A percentile compares a stretch with the other conserved stretches of the same genome.
Evolutionary conservation across 2,329 filamentous ascomycete genomes (phyloP).

Genomic region (Cadophora malorum): DNA sequence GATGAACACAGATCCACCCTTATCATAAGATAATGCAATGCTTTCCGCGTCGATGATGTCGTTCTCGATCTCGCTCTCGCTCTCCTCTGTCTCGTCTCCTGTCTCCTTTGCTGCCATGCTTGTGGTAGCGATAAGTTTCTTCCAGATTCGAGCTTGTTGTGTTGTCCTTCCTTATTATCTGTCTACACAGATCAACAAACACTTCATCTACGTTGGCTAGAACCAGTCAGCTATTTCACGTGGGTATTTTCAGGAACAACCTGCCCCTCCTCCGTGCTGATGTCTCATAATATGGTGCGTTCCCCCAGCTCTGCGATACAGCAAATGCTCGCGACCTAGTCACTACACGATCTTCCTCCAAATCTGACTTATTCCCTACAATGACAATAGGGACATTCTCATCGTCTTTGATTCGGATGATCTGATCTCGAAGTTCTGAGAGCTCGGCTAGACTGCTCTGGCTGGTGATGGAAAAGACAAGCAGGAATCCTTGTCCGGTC

Average conservation of each 20-base stretch:
- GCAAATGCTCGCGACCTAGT: constrained; percentile 69
- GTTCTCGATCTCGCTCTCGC: background rate
- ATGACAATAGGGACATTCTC: constrained; percentile 74
- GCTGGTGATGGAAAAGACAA: constrained; percentile 77
- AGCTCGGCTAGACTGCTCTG: constrained; percentile 72
- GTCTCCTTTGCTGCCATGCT: background rate
- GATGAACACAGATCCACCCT: background rate
- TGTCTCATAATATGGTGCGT: constrained; percentile 77
- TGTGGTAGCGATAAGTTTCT: constrained; percentile 25
- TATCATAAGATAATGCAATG: constrained; percentile 23
- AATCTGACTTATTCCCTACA: constrained; percentile 76
- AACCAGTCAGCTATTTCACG: background rate
- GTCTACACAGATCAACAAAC: constrained; percentile 70
- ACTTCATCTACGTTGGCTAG: constrained; percentile 73
- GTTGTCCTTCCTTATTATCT: constrained; percentile 68
- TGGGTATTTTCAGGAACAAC: constrained; percentile 14
- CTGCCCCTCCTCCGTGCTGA: constrained; percentile 64
- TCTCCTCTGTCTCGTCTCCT: too few species aligned
- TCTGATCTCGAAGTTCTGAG: constrained; percentile 74
- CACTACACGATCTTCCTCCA: constrained; percentile 74
- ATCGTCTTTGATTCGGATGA: constrained; percentile 75
- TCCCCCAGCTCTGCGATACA: constrained; percentile 72
- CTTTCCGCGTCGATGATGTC: background rate
- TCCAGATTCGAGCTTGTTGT: constrained; percentile 29
- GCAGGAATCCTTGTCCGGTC: constrained; percentile 75